Base-by-base conservation (phyloP, 2,329 filamentous ascomycete genomes). In the Fusarium equiseti region DNA sequence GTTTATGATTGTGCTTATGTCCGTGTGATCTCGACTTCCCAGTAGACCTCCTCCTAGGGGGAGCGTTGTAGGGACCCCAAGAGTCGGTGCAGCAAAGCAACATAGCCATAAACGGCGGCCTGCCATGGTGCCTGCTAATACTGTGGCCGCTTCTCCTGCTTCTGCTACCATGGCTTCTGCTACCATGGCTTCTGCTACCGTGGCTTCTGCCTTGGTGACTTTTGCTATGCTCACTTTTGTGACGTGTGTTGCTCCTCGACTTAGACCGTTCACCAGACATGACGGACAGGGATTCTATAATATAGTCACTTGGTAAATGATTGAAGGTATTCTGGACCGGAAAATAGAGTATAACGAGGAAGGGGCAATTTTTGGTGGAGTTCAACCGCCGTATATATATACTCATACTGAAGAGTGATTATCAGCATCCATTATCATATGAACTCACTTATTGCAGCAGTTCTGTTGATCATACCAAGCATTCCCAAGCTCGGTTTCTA, bases 401-500 rank as follows among this genome's bases (percentile, higher is more conserved):
- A 66, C 29, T 42, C 55, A 38, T 52, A 18, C 24, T 49, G 43
- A 48, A 42, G 12, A 9, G 51, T 60, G 54, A 69, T 71, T 58
- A 59, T 55, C 53, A 51, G 32, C 51, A 35, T n/a, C 49, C 58
- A 26, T 38, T 31, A 42, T 44, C 55, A 56, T 53, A 44, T 48
- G 57, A 27, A 58, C 53, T 63, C 52, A 70, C 40, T 57, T 20
- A 15, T 22, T 52, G 35, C 45, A 38, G 44, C 48, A 63, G 63
- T 20, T 58, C 27, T 20, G 31, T 61, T 68, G 50, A 58, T 70
- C 59, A 71, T 62, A 65, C 49, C 60, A 66, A 73, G 54, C 67
- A 55, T 50, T 72, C 48, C 61, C 44, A 51, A 68, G 69, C 70
- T 68, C 70, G 64, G 27, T 62, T 66, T 76, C 62, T 75, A 74